Base-by-base conservation (phyloP, 495 filamentous ascomycete genomes). In the Aspergillus kassunensis region DNA sequence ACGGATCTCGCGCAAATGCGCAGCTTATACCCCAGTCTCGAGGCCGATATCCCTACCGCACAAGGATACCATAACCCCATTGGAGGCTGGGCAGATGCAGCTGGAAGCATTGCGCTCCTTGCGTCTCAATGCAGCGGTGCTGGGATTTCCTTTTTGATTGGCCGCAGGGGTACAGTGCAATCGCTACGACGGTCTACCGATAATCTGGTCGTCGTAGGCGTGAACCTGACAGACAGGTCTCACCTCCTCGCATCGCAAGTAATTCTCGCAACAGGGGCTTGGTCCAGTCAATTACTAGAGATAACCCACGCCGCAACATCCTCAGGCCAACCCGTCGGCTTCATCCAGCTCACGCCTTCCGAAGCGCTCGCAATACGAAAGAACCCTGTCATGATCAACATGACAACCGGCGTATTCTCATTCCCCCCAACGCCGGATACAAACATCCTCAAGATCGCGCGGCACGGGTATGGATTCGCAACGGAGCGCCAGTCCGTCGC, bases 261-360 rank as follows among this genome's bases (percentile, higher is more conserved):
- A 19, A 73, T 95, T 40, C 68, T 91, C n/a, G 88, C 90, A 0
- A 80, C 88, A 0, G 91, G 91, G 12, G 87, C 91, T 0, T 95
- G 90, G 91, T 86, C 86, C 4, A 76, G 79, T 2, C 69, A 74
- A 2, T 67, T 96, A 2, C 61, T 95, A 15, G 82, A 90, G 58
- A 63, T 91, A 0, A 67, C 80, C 29, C 87, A 88, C 2, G 73
- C 85, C 8, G 82, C 80, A 19, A 70, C 81, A 23, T 84, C 89
- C 1, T 87, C 86, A 0, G 90, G 84, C 1, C 91, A 96, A 58
- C 74, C 83, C 0, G 63, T 95, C 4, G 82, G 75, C 1, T 95
- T 93, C 69, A 52, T 95, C 8, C 66, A 75, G 27, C 51, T 95
- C 13, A 84, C 30, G 12, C 67, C 77, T 4, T 74, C 75, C 2